Evolutionary conservation across 164 flowering plant species (phyloP).

Genomic region (Aristolochia contorta): DNA sequence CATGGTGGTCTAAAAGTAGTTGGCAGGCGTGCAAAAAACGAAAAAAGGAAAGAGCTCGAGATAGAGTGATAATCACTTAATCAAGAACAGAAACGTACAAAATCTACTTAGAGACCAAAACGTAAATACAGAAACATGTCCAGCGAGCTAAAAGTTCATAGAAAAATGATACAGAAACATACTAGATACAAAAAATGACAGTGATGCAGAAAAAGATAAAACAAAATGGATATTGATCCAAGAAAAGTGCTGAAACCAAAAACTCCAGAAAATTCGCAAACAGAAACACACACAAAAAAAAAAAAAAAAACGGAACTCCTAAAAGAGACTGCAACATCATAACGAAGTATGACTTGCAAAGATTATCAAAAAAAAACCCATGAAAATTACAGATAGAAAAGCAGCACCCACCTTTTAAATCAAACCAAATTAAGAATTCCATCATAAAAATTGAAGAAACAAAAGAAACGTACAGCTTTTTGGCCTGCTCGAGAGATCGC

Average conservation of each 20-base stretch:
- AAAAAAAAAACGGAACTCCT: neutral
- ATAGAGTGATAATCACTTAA: neutral
- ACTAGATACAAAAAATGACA: neutral
- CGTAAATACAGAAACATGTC: no score
- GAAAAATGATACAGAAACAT: no score
- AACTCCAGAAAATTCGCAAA: no score
- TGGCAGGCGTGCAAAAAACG: neutral
- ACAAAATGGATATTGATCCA: no score
- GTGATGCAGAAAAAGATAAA: neutral
- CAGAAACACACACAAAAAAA: no score
- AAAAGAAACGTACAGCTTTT: slow-evolving; percentile 35
- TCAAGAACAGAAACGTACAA: neutral
- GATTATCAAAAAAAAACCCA: neutral
- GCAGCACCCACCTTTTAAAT: neutral
- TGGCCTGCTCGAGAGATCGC: slow-evolving; percentile 91
- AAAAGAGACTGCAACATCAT: neutral
- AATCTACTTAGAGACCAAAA: neutral
- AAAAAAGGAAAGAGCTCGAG: neutral
- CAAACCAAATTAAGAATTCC: neutral
- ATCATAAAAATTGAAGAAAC: neutral
- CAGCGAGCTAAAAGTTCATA: no score
- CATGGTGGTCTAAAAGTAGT: no score
- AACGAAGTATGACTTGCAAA: no score
- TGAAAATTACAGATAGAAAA: neutral
- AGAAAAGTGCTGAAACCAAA: no score